Conservation (phyloP, 208 protist species). For the Endotrypanum monterogeii region DNA sequence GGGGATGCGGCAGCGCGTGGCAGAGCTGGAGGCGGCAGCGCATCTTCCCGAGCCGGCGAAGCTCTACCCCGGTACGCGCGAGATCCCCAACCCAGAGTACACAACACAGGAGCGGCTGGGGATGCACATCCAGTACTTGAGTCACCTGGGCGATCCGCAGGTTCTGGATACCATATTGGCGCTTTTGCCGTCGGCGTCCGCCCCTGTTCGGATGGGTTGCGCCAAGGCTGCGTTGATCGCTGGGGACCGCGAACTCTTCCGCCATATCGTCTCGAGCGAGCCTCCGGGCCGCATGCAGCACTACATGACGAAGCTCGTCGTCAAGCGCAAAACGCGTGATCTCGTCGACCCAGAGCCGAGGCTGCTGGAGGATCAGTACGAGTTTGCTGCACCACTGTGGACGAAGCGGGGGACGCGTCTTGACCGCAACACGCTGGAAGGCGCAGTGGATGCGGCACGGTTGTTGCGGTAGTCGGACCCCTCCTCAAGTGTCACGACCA, state of each 20-base stretch:
- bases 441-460: conserved; percentile 58
- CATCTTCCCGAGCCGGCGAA: conserved; percentile 35
- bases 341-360: conserved; percentile 78
- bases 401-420: conserved; percentile 87
- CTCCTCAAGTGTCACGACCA: background rate
- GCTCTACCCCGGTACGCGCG: conserved; percentile 85
- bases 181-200: conserved; percentile 55
- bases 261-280: conserved; percentile 82
- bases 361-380: conserved; percentile 89
- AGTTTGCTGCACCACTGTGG: conserved; percentile 89
- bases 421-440: conserved; percentile 88
- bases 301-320: conserved; percentile 88
- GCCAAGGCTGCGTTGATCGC: conserved; percentile 90
- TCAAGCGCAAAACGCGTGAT: conserved; percentile 89
- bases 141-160: conserved; percentile 78
- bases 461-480: conserved; percentile 26
- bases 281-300: conserved; percentile 85
- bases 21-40: conserved; percentile 56
- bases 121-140: conserved; percentile 91
- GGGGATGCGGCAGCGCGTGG: conserved; percentile 84
- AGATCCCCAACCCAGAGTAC: conserved; percentile 92
- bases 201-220: conserved; percentile 90
- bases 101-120: conserved; percentile 78
- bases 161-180: conserved; percentile 56
- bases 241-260: conserved; percentile 83